Conservation (phyloP, 2,329 filamentous ascomycete species). For the Cercospora berteroae region DNA sequence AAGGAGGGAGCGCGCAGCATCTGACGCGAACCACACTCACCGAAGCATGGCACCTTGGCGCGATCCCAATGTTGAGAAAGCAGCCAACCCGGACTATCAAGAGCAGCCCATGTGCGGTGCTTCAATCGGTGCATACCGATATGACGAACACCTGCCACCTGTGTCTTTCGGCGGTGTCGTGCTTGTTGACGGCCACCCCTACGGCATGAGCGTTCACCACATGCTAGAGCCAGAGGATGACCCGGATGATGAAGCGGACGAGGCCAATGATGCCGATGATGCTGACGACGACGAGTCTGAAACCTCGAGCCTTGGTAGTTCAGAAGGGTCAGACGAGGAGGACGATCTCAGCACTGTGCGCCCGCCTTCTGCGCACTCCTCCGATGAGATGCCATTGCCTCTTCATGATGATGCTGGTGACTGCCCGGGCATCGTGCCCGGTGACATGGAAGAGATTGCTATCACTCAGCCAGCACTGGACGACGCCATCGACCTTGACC, state of each 20-base stretch:
- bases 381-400: conserved; percentile 23
- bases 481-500: conserved; percentile 63
- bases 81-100: conserved; percentile 74
- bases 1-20: conserved; percentile 38
- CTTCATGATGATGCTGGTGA: conserved; percentile 53
- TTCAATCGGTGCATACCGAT: conserved; percentile 87
- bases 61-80: conserved; percentile 32
- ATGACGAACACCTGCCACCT: conserved; percentile 80
- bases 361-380: conserved; percentile 30
- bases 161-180: conserved; percentile 89
- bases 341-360: conserved; percentile 48
- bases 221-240: conserved; percentile 73
- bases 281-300: conserved; percentile 37
- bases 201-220: conserved; percentile 95
- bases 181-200: conserved; percentile 76
- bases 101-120: conserved; percentile 77
- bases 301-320: conserved; percentile 38
- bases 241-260: conserved; percentile 49
- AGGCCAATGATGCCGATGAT: conserved; percentile 42
- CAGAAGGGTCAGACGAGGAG: conserved; percentile 57
- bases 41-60: conserved; percentile 31
- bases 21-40: conserved; percentile 21
- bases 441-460: conserved; percentile 71
- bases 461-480: conserved; percentile 91
- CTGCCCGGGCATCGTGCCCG: conserved; percentile 72